Base-by-base conservation (phyloP, 2,329 filamentous ascomycete genomes). In the Bertia moriformis region DNA sequence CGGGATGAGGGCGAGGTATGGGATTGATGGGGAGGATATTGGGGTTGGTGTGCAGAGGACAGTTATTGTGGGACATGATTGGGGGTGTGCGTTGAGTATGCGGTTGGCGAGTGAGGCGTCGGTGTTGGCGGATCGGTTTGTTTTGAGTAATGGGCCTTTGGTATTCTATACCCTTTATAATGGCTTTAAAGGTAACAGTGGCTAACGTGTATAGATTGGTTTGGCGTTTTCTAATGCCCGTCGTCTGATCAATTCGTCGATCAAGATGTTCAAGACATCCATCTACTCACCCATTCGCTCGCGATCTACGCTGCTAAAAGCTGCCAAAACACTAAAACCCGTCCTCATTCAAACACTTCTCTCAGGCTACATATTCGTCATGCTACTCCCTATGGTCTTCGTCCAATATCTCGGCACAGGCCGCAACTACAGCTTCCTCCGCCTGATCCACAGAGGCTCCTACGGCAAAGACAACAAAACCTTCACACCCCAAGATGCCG, bases 21-120 rank as follows among this genome's bases (percentile, higher is more conserved):
- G 32, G 10, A 17, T 35, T 35, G 32, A 35, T 35, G 15, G 7
- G 10, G 32, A 35, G 32, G 24, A 18, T 10, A 10, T 10, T 7
- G 19, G 12, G 12, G 30, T 17, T n/a, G 29, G 37, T 24, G 36
- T 41, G 40, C 42, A 35, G 58, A 58, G 53, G 42, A 61, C 63
- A 1, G 55, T 69, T 15, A 57, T 71, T 37, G 65, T 70, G 22
- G 62, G 54, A 4, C 69, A 73, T 52, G 69, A 73, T 43, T 73
- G 69, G 69, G 69, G 69, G 14, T 65, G 62, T 40, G 48, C 68
- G 5, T 48, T 76, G 14, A 61, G 60, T 3, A 69, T 63, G 45
- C 60, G 72, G 35, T 61, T 77, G 33, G 72, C 71, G n/a, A 58
- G 66, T n/a, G 71, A 76, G 47, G 71, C 72, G 19, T 60, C 63